Conservation (phyloP, 805 yeast species). For the Candida easanensis region DNA sequence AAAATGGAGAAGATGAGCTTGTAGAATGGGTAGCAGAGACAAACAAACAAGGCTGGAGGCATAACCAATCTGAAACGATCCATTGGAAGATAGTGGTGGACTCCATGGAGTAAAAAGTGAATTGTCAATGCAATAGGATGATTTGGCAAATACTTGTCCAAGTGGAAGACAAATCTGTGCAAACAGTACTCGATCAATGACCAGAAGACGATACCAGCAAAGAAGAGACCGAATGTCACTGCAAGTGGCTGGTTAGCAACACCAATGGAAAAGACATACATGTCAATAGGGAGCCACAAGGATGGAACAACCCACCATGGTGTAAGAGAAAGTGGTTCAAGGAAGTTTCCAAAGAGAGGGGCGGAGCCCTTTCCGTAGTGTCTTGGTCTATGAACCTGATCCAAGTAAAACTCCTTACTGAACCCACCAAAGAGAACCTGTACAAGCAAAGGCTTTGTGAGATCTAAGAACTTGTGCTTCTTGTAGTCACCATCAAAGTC, state of each 20-base stretch:
- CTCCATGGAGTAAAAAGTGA: conserved; percentile 92
- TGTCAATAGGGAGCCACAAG: conserved; percentile 82
- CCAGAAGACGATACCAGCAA: conserved; percentile 87
- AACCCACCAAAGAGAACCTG: conserved; percentile 79
- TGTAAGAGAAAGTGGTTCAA: conserved; percentile 88
- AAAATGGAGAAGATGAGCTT: conserved; percentile 69
- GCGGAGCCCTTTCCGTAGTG: conserved; percentile 98
- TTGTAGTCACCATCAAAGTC: conserved; percentile 68
- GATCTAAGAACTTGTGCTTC: conserved; percentile 83
- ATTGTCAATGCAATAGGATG: conserved; percentile 68
- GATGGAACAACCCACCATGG: conserved; percentile 93
- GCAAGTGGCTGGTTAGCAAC: conserved; percentile 41
- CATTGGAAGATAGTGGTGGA: conserved; percentile 98
- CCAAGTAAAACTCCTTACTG: conserved; percentile 85
- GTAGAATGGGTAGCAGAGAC: conserved; percentile 78
- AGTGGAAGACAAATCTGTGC: conserved; percentile 91
- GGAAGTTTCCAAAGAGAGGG: conserved; percentile 88
- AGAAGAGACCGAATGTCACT: conserved; percentile 56
- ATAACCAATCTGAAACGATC: conserved; percentile 88
- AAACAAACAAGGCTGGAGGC: conserved; percentile 86
- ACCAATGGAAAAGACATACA: conserved; percentile 61
- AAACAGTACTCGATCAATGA: conserved; percentile 83
- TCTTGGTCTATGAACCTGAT: conserved; percentile 96
- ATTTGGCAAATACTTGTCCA: conserved; percentile 84
- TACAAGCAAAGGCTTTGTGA: conserved; percentile 72